Evolutionary conservation across 192 early-diverging fungal genomes (phyloP).

Genomic region (Coemansia sp.): DNA sequence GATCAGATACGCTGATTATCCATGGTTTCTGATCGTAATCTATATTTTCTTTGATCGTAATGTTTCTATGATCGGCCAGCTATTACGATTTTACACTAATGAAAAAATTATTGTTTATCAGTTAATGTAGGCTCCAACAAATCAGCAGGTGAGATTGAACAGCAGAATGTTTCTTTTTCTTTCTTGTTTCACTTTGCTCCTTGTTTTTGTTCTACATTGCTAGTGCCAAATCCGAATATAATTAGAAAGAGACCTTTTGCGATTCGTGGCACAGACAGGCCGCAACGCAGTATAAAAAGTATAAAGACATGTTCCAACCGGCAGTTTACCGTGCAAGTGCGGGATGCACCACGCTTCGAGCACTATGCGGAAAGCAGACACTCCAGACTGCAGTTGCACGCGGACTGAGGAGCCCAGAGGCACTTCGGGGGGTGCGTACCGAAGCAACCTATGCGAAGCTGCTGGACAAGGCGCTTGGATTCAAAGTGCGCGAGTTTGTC

Average conservation of each 20-base stretch:
- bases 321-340: background rate
- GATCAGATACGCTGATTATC: background rate
- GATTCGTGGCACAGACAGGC: too few species aligned
- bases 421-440: constrained; percentile 17
- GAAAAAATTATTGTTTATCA: too few species aligned
- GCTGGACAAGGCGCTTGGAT: constrained; percentile 50
- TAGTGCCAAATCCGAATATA: background rate
- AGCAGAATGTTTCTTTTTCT: background rate
- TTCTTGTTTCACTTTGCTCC: background rate
- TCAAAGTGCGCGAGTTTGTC: constrained; percentile 30
- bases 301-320: constrained; percentile 9
- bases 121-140: too few species aligned
- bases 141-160: background rate
- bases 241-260: background rate
- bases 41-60: too few species aligned
- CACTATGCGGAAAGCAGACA: background rate
- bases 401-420: background rate
- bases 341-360: background rate
- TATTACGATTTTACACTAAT: too few species aligned
- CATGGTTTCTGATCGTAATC: too few species aligned
- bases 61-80: too few species aligned
- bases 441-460: constrained; percentile 34
- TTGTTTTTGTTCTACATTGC: background rate
- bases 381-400: background rate
- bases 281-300: too few species aligned